Evolutionary conservation across 2,329 filamentous ascomycete species (phyloP).

Genomic region (Alternaria arbusti): DNA sequence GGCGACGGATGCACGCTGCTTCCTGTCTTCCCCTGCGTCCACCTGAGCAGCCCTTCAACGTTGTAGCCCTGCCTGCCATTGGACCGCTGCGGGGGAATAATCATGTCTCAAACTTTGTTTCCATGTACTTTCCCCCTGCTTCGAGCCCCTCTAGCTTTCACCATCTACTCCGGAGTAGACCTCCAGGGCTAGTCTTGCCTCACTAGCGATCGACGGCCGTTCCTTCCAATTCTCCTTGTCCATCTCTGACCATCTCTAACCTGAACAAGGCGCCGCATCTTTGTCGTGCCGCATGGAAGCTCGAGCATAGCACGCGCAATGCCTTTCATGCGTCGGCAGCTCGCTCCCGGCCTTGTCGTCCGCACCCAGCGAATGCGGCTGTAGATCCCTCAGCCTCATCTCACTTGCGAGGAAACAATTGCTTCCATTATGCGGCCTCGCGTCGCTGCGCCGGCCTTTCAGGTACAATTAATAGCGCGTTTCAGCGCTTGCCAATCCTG

Average conservation of each 20-base stretch:
- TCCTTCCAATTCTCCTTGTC: slow-evolving; percentile 5
- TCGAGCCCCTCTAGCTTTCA: neutral
- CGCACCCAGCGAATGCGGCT: neutral
- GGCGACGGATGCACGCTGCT: too few relatives aligned
- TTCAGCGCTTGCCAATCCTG: slow-evolving; percentile 28
- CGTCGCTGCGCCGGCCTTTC: slow-evolving; percentile 12
- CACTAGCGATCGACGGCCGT: slow-evolving; percentile 2
- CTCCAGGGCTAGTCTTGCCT: neutral
- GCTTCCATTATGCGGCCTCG: neutral
- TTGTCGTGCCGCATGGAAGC: slow-evolving; percentile 1
- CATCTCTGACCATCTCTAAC: slow-evolving; percentile 1
- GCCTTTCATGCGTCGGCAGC: slow-evolving; percentile 5
- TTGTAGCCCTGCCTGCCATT: neutral
- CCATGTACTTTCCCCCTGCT: neutral
- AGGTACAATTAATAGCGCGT: slow-evolving; percentile 22
- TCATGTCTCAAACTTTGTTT: neutral
- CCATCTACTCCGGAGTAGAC: neutral
- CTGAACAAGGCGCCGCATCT: neutral
- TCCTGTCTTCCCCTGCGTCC: neutral
- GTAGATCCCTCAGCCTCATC: slow-evolving; percentile 10
- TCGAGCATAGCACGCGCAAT: slow-evolving; percentile 8
- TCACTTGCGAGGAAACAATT: neutral
- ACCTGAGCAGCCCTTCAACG: neutral
- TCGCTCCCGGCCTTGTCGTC: neutral
- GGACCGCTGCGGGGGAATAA: neutral